Conservation (phyloP, 306 rosid species). For the Lathyrus tuberosus region DNA sequence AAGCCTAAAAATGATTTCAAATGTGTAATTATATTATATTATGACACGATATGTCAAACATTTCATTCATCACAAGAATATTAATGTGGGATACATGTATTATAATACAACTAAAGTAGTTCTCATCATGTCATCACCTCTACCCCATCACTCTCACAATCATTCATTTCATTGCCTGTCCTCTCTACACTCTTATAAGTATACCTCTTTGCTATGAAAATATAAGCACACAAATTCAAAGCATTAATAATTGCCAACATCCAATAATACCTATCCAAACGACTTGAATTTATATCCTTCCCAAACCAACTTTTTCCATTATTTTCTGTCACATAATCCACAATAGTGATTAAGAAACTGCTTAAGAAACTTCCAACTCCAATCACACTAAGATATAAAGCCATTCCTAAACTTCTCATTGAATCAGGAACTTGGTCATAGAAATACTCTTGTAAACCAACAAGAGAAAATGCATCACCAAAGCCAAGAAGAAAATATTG, state of each 20-base stretch:
- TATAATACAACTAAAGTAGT: background rate
- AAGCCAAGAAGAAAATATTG: constrained; percentile 47
- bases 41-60: background rate
- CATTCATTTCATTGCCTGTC: constrained; percentile 8
- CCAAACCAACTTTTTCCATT: constrained; percentile 50
- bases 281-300: constrained; percentile 51
- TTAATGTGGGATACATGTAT: background rate
- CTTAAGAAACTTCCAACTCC: constrained; percentile 54
- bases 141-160: constrained; percentile 28
- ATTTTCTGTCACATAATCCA: constrained; percentile 46
- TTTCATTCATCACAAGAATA: background rate
- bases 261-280: constrained; percentile 56
- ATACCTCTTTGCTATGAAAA: constrained; percentile 43
- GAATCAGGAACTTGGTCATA: constrained; percentile 95
- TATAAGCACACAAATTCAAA: constrained; percentile 41
- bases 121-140: constrained; percentile 29
- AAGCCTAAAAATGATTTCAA: no score
- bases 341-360: constrained; percentile 51
- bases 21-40: no score
- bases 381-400: constrained; percentile 58
- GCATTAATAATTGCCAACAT: constrained; percentile 43
- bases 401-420: constrained; percentile 90
- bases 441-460: constrained; percentile 86
- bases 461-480: constrained; percentile 51
- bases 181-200: constrained; percentile 43